Base-by-base conservation (phyloP, 345 rosid species). In the Gossypium turneri region DNA sequence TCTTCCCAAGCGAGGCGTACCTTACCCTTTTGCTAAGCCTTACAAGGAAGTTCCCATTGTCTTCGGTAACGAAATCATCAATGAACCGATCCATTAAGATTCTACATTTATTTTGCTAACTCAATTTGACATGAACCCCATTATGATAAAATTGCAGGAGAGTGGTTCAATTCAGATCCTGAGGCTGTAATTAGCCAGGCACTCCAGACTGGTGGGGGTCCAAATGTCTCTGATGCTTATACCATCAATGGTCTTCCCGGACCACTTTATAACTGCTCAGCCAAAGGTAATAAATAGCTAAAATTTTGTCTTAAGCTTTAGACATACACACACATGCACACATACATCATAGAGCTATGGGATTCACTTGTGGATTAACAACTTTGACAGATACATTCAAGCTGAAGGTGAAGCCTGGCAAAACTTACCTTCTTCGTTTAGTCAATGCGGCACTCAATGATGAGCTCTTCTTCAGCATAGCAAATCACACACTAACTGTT, bases 181-280 rank as follows among this genome's bases (percentile, higher is more conserved):
- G 97, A 87, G 80, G 93, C 90, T 57, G 75, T 92, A 56, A 85
- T 94, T n/a, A 85, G 61, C 13, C 97, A 87, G 71, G 97, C 98
- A 22, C 77, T 89, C 0, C 90, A 80, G 63, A 87, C 88, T 2
- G 94, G 98, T 25, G 90, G 83, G 29, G 90, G 92, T 51, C 96
- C 98, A 57, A 94, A 89, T 78, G 96, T 90, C 29, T 94, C 97
- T 0, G 92, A 94, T 75, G 97, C 93, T 52, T 92, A 86, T 79
- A 89, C 97, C 15, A 81, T 94, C 56, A 90, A 94, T 64, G 94
- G 97, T 6, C 87, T 87, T 65, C 91, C 97, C 10, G 98, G 98
- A 45, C 97, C 91, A 4, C 70, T 94, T 38, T 90, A 94, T 79
- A 94, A 92, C 73, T 90, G 97, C 79, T 89, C 94, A 0, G 76